Conservation (phyloP, 179 eudicot species). For the Silene coronaria region DNA sequence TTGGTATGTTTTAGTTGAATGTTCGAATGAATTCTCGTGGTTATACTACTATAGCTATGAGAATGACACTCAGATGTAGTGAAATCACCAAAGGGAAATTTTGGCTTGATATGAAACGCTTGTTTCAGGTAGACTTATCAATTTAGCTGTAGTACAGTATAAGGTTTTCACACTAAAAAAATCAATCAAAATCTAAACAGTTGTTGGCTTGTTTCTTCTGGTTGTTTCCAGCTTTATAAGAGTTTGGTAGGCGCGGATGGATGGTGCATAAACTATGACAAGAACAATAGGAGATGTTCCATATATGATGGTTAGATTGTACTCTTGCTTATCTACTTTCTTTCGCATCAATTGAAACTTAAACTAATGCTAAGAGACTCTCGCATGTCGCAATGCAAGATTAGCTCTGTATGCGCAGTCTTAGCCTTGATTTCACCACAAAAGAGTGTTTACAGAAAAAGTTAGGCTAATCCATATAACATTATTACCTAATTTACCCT, state of each 20-base stretch:
- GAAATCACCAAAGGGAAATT: too few species aligned
- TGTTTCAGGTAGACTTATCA: neutral
- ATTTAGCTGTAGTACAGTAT: neutral
- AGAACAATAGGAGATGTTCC: conserved; percentile 62
- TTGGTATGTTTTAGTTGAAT: too few species aligned
- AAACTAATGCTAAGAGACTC: neutral
- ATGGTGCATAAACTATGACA: conserved; percentile 84
- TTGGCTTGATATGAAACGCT: neutral
- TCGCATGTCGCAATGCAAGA: too few species aligned
- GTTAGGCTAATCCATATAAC: too few species aligned
- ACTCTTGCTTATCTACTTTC: neutral
- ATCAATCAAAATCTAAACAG: neutral
- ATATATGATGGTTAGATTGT: conserved; percentile 60
- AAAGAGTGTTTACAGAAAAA: too few species aligned
- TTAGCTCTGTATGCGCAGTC: too few species aligned
- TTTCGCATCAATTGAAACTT: neutral
- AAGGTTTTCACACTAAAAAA: too few species aligned
- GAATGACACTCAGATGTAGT: too few species aligned
- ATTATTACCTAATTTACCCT: too few species aligned
- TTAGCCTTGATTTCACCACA: too few species aligned
- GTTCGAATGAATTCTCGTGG: too few species aligned
- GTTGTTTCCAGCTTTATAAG: conserved; percentile 43
- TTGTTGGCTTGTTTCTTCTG: neutral
- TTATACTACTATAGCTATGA: too few species aligned
- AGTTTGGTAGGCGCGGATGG: conserved; percentile 81